Evolutionary conservation across 106 monocot genomes (phyloP).

Genomic region (Gastrodia elata): DNA sequence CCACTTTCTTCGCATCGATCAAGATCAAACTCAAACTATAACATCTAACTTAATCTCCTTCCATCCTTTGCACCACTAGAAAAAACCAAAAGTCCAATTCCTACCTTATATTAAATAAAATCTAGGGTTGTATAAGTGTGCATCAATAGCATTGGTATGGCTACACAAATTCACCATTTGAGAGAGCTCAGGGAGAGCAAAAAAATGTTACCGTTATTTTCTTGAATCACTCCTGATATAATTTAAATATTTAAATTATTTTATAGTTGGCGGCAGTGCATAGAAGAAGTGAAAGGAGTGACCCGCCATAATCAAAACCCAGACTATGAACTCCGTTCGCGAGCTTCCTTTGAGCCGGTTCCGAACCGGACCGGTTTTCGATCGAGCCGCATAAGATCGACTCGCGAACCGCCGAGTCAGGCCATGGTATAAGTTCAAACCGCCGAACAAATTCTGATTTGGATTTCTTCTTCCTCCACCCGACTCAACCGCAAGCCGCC

Average conservation of each 20-base stretch:
- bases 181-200: not conserved
- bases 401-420: not conserved
- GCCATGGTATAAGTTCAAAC: not conserved
- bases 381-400: not conserved
- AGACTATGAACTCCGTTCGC: not conserved
- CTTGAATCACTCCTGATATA: not conserved
- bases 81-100: not conserved
- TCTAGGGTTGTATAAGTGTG: not conserved
- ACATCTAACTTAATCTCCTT: no score
- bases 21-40: no score
- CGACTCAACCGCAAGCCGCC: slow-evolving; percentile 8
- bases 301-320: slow-evolving; percentile 1
- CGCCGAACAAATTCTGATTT: not conserved
- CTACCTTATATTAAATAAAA: no score
- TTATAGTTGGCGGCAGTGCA: not conserved
- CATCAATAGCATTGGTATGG: not conserved
- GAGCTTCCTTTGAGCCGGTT: not conserved
- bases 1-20: no score
- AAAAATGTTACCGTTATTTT: slow-evolving; percentile 6
- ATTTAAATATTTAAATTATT: slow-evolving; percentile 9
- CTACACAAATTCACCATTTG: no score
- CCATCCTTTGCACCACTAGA: not conserved
- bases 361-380: not conserved
- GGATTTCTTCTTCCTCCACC: not conserved
- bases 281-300: not conserved